Evolutionary conservation across 2,329 filamentous ascomycete genomes (phyloP).

Genomic region (Aspergillus sp.): DNA sequence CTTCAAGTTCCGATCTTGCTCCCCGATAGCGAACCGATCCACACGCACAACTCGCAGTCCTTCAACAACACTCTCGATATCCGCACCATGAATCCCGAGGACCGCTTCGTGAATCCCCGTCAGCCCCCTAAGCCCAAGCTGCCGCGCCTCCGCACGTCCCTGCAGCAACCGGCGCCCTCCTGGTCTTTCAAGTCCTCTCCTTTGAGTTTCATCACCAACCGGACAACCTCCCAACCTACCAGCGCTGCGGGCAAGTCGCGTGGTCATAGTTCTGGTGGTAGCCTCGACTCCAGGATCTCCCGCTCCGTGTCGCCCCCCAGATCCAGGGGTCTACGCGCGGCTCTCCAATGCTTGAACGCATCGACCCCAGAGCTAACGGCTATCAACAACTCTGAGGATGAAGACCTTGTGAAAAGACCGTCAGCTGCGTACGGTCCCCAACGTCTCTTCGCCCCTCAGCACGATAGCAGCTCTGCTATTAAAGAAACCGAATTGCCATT

Average conservation of each 20-base stretch:
- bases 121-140: conserved; percentile 47
- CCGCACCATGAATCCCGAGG: conserved; percentile 70
- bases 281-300: conserved; percentile 20
- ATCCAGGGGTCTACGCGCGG: conserved; percentile 30
- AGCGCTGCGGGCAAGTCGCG: conserved; percentile 16
- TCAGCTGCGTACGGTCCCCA: not conserved
- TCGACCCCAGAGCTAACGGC: conserved; percentile 13
- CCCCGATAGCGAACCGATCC: conserved; percentile 37
- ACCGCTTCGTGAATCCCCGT: conserved; percentile 66
- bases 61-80: conserved; percentile 43
- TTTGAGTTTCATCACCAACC: conserved; percentile 17
- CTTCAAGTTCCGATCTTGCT: conserved; percentile 70
- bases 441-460: not conserved
- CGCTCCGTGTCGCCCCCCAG: conserved; percentile 33
- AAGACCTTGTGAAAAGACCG: not conserved
- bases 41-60: conserved; percentile 51
- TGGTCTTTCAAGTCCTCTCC: conserved; percentile 24
- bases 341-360: conserved; percentile 29
- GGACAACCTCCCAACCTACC: conserved; percentile 31
- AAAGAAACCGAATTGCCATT: not conserved
- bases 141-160: conserved; percentile 40
- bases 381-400: conserved; percentile 5
- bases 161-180: conserved; percentile 17
- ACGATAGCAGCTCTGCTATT: not conserved
- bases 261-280: conserved; percentile 10